These are phyloP conservation scores for Nematodospora anomalae DNA, from an alignment of 1,139 yeast species.

Conservation along the genomic window DNA sequence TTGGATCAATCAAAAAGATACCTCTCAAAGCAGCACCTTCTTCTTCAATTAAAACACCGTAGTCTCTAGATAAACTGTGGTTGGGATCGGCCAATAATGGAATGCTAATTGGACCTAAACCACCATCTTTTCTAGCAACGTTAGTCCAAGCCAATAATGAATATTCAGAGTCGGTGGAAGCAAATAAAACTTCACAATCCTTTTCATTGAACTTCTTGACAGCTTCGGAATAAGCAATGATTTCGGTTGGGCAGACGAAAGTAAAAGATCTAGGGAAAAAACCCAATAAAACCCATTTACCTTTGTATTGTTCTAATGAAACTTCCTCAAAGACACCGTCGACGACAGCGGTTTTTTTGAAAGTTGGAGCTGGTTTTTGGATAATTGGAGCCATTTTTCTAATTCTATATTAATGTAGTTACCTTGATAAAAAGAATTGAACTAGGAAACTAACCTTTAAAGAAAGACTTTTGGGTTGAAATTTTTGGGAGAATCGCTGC, in stretches of 20 bases:
- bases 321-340: slow-evolving; percentile 95
- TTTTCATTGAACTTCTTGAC: slow-evolving; percentile 84
- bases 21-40: slow-evolving; percentile 98
- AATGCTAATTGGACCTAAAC: slow-evolving; percentile 90
- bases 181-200: slow-evolving; percentile 86
- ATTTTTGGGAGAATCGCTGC: neutral
- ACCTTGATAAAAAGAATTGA: no score
- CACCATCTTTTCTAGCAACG: slow-evolving; percentile 95
- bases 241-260: slow-evolving; percentile 98
- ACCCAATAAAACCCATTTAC: slow-evolving; percentile 95
- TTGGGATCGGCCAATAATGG: slow-evolving; percentile 96
- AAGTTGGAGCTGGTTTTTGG: slow-evolving; percentile 94
- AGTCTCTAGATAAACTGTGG: slow-evolving; percentile 91
- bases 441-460: no score
- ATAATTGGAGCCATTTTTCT: slow-evolving; percentile 81
- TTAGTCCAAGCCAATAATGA: slow-evolving; percentile 97
- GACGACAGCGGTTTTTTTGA: slow-evolving; percentile 95
- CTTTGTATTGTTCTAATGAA: slow-evolving; percentile 91
- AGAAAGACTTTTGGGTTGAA: no score
- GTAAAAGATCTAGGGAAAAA: slow-evolving; percentile 99
- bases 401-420: no score
- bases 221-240: slow-evolving; percentile 97
- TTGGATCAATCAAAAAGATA: slow-evolving; percentile 94
- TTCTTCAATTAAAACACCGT: slow-evolving; percentile 95
- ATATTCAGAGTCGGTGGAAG: slow-evolving; percentile 98